Evolutionary conservation across 2,329 filamentous ascomycete genomes (phyloP).

Genomic region (Pestalotiopsis sp.): DNA sequence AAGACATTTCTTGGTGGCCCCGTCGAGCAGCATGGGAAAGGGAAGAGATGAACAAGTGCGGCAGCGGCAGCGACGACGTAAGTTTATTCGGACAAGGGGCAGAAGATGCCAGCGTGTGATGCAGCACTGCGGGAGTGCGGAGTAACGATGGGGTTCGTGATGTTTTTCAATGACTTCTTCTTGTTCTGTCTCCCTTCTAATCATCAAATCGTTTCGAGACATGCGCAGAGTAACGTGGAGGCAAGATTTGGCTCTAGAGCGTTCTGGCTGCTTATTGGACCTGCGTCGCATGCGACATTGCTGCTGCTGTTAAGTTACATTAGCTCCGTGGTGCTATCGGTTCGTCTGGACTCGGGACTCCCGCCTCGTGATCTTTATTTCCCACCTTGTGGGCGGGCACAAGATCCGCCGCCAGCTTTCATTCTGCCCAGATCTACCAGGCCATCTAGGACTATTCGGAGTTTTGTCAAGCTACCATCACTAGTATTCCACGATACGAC

Average conservation of each 20-base stretch:
- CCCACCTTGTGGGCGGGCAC: too few species aligned
- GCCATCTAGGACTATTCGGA: too few species aligned
- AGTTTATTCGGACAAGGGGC: too few species aligned
- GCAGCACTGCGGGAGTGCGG: neutral
- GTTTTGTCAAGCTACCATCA: too few species aligned
- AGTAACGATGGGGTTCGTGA: neutral
- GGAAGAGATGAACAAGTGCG: neutral
- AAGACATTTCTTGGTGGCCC: neutral
- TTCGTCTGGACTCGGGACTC: neutral
- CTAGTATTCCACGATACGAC: too few species aligned
- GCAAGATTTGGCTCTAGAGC: constrained; percentile 2
- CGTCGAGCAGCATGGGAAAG: neutral
- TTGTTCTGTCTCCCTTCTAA: neutral
- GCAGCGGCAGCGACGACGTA: too few species aligned
- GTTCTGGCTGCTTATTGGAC: constrained; percentile 12
- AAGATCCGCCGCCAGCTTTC: too few species aligned
- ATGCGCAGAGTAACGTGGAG: neutral
- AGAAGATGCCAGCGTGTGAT: too few species aligned
- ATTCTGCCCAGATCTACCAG: too few species aligned
- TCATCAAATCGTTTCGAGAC: neutral
- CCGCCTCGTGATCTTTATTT: neutral
- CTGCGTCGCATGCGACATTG: neutral
- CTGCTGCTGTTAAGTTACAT: neutral
- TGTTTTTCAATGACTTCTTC: neutral
- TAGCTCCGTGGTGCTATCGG: neutral